These are phyloP conservation scores for Penicillium canariense DNA, from an alignment of 495 filamentous ascomycete genomes.

Conservation along the genomic window DNA sequence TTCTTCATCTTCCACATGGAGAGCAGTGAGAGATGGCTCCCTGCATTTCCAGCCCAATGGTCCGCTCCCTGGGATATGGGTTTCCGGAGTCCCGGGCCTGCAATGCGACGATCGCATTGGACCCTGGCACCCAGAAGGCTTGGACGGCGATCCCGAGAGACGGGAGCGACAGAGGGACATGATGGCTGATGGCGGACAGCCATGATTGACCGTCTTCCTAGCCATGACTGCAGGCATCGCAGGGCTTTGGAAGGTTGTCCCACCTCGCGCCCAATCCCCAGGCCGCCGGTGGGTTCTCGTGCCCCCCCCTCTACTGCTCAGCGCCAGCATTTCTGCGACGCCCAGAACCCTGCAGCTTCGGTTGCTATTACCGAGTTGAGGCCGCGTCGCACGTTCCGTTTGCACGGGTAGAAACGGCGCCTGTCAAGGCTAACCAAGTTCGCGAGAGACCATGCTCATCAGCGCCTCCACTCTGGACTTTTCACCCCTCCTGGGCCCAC, in stretches of 20 bases:
- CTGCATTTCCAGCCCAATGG: slow-evolving; percentile 17
- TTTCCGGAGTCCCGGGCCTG: slow-evolving; percentile 1
- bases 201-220: not conserved
- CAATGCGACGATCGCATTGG: not conserved
- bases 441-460: not conserved
- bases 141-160: slow-evolving; percentile 16
- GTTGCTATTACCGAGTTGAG: slow-evolving; percentile 27
- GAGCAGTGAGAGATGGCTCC: slow-evolving; percentile 1
- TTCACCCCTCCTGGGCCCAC: not conserved
- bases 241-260: not conserved
- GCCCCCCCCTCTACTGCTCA: not conserved
- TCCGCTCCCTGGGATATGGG: slow-evolving; percentile 8
- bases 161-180: no score
- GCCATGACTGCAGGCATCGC: not conserved
- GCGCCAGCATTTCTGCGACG: not conserved
- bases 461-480: not conserved
- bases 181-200: no score
- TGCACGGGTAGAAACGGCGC: slow-evolving; percentile 24
- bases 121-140: not conserved
- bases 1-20: not conserved
- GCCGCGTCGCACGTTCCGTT: slow-evolving; percentile 22
- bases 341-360: slow-evolving; percentile 17
- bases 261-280: no score
- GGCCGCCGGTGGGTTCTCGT: no score
- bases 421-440: slow-evolving; percentile 7